Evolutionary conservation across 257 asterid genomes (phyloP).

Genomic region (Jacaranda mimosifolia): DNA sequence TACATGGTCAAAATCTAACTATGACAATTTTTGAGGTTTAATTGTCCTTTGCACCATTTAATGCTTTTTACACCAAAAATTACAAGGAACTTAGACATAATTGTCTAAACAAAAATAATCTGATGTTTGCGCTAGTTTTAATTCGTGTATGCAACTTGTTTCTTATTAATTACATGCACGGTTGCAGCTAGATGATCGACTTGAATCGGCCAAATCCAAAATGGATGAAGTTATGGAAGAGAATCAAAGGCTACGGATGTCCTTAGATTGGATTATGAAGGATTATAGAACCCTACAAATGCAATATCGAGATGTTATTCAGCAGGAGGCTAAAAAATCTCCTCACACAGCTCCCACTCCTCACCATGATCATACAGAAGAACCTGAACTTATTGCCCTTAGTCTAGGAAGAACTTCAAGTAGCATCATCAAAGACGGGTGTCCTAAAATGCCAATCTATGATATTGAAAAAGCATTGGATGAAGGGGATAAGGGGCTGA

Average conservation of each 20-base stretch:
- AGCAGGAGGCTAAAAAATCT: slow-evolving; percentile 40
- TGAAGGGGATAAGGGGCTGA: slow-evolving; percentile 51
- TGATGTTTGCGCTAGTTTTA: too few relatives aligned
- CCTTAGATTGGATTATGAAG: slow-evolving; percentile 65
- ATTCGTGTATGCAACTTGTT: not conserved
- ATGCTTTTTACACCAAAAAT: too few relatives aligned
- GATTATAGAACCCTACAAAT: slow-evolving; percentile 74
- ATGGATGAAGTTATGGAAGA: slow-evolving; percentile 84
- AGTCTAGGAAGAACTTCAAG: slow-evolving; percentile 69
- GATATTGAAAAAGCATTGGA: slow-evolving; percentile 21
- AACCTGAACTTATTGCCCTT: slow-evolving; percentile 63
- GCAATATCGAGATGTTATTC: slow-evolving; percentile 63
- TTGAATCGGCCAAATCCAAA: slow-evolving; percentile 77
- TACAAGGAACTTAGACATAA: too few relatives aligned
- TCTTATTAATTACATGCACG: not conserved
- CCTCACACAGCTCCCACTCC: not conserved
- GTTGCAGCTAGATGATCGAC: slow-evolving; percentile 54
- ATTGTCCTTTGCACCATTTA: too few relatives aligned
- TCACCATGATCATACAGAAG: slow-evolving; percentile 26
- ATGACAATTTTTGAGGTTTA: too few relatives aligned
- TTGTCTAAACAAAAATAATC: too few relatives aligned
- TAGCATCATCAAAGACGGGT: slow-evolving; percentile 48
- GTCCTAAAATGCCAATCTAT: slow-evolving; percentile 27
- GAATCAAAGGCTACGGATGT: slow-evolving; percentile 68
- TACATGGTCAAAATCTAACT: too few relatives aligned